Evolutionary conservation across 306 rosid species (phyloP).

Genomic region (Corylus americana): DNA sequence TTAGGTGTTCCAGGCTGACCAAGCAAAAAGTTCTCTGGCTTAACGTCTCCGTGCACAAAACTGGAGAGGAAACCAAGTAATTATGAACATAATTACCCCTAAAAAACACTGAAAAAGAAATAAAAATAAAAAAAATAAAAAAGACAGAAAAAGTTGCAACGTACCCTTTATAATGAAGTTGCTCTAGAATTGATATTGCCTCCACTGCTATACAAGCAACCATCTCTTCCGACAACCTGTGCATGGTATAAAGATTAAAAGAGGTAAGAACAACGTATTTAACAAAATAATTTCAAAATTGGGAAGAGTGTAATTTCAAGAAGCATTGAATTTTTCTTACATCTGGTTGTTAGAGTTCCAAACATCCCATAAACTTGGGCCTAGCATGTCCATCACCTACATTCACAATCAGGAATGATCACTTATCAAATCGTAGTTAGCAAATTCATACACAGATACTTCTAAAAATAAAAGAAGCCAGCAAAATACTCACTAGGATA

Average conservation of each 20-base stretch:
- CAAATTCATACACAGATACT: neutral
- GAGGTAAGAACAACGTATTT: neutral
- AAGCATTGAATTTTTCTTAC: constrained; percentile 26
- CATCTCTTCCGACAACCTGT: constrained; percentile 86
- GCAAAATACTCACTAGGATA: constrained; percentile 66
- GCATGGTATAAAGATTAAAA: neutral
- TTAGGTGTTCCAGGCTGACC: constrained; percentile 89
- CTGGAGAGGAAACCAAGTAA: constrained; percentile 19
- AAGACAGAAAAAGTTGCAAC: neutral
- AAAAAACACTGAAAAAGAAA: neutral
- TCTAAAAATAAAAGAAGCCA: neutral
- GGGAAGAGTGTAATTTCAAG: neutral
- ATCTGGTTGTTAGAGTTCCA: constrained; percentile 68
- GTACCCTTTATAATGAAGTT: constrained; percentile 91
- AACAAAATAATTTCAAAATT: neutral
- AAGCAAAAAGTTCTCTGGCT: constrained; percentile 93
- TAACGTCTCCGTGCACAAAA: constrained; percentile 95
- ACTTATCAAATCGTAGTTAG: neutral
- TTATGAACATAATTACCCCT: neutral
- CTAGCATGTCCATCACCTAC: constrained; percentile 97
- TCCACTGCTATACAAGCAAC: constrained; percentile 96
- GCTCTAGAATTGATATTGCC: constrained; percentile 95
- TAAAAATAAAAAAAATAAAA: neutral
- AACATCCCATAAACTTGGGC: constrained; percentile 95
- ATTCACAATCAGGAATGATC: constrained; percentile 11